Percentiles rank a stretch among this genome's conserved stretches.
Evolutionary conservation across 495 filamentous ascomycete species (phyloP).

Genomic region (Neurospora pannonica): DNA sequence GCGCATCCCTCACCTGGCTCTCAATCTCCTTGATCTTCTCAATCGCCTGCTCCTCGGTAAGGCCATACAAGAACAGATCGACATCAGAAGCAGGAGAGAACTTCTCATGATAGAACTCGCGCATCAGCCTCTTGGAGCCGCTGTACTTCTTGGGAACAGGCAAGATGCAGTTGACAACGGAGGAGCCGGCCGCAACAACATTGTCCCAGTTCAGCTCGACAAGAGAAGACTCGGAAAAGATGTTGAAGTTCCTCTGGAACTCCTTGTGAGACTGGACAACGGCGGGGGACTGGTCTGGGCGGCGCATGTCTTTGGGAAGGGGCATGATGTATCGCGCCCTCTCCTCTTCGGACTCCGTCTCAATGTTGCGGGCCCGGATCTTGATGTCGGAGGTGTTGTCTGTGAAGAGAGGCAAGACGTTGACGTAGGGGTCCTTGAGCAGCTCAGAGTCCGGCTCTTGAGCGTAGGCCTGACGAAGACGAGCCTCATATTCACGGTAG

Average conservation of each 20-base stretch:
- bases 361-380: constrained; percentile 54
- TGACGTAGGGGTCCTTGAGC: constrained; percentile 51
- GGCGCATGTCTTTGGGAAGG: constrained; percentile 49
- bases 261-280: constrained; percentile 54
- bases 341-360: constrained; percentile 46
- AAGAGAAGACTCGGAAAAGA: constrained; percentile 63
- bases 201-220: constrained; percentile 67
- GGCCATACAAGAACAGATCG: constrained; percentile 72
- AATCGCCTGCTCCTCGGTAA: constrained; percentile 61
- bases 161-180: constrained; percentile 63
- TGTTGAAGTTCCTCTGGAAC: constrained; percentile 64
- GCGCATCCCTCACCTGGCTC: constrained; percentile 53
- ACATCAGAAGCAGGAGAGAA: constrained; percentile 77
- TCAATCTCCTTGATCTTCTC: constrained; percentile 80
- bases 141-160: constrained; percentile 58
- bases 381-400: constrained; percentile 44
- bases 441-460: constrained; percentile 52
- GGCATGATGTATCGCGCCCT: constrained; percentile 63
- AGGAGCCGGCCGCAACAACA: constrained; percentile 65
- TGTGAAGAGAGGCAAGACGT: constrained; percentile 61
- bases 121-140: constrained; percentile 53
- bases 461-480: constrained; percentile 60
- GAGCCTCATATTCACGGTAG: constrained; percentile 58
- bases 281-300: constrained; percentile 49
- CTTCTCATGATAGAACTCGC: constrained; percentile 68